Evolutionary conservation across 169 alveolate genomes (phyloP).

Genomic region (Babesia ovis): DNA sequence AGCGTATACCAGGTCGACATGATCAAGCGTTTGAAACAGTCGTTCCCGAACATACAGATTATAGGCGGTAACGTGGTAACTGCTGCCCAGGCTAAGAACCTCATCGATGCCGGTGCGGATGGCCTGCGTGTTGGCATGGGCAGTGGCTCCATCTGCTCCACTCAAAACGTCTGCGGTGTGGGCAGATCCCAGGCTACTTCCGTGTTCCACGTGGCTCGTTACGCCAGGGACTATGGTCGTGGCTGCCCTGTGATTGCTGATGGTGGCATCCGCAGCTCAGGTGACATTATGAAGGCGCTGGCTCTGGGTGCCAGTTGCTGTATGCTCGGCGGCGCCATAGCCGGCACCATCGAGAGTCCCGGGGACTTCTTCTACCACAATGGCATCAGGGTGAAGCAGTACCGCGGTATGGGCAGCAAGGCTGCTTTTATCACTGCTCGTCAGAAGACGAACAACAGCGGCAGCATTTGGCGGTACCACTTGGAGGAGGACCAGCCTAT

Average conservation of each 20-base stretch:
- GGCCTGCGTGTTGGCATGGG: constrained; percentile 92
- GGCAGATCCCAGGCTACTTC: constrained; percentile 92
- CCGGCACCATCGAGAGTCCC: constrained; percentile 94
- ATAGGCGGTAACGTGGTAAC: constrained; percentile 94
- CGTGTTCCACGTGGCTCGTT: constrained; percentile 87
- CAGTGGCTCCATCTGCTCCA: constrained; percentile 94
- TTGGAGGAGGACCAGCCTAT: constrained; percentile 71
- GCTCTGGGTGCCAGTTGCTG: constrained; percentile 91
- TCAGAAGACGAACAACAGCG: constrained; percentile 45
- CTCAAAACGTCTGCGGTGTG: constrained; percentile 89
- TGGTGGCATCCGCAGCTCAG: constrained; percentile 92
- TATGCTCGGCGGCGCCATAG: constrained; percentile 89
- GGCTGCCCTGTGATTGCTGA: constrained; percentile 90
- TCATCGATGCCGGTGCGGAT: constrained; percentile 88
- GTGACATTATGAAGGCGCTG: constrained; percentile 91
- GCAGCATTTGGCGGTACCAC: constrained; percentile 63
- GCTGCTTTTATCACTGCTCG: constrained; percentile 77
- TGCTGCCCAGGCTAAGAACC: constrained; percentile 84
- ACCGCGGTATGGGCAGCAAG: constrained; percentile 89
- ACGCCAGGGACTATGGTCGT: constrained; percentile 77
- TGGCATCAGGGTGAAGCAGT: constrained; percentile 82
- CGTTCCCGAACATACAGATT: constrained; percentile 83
- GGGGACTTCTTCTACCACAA: constrained; percentile 89
- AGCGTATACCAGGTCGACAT: constrained; percentile 86
- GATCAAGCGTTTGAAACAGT: constrained; percentile 83